Evolutionary conservation across 495 filamentous ascomycete genomes (phyloP).

Genomic region (Daldinia caldariorum): DNA sequence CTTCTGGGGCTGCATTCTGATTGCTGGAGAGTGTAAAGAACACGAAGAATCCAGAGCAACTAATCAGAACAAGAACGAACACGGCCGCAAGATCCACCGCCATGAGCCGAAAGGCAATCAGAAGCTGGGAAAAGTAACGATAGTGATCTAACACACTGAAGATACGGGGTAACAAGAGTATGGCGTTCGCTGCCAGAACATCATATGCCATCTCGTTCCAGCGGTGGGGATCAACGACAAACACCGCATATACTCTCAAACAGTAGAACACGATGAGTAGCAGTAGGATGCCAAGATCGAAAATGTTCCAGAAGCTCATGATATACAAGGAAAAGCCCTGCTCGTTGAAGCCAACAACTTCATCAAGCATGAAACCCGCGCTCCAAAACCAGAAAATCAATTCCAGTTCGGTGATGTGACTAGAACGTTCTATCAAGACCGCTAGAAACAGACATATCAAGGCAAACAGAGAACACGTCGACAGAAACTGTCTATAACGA

Average conservation of each 20-base stretch:
- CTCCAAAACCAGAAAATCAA: constrained; percentile 97
- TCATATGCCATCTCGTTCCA: constrained; percentile 88
- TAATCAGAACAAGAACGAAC: constrained; percentile 81
- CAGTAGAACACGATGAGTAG: constrained; percentile 88
- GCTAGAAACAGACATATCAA: constrained; percentile 85
- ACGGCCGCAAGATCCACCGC: constrained; percentile 86
- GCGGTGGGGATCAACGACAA: constrained; percentile 73
- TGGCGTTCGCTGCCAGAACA: constrained; percentile 85
- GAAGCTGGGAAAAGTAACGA: constrained; percentile 90
- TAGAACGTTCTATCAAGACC: constrained; percentile 74
- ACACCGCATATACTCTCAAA: constrained; percentile 84
- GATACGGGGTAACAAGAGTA: constrained; percentile 87
- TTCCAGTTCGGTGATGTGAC: constrained; percentile 80
- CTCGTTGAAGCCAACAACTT: constrained; percentile 90
- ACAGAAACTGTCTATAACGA: constrained; percentile 87
- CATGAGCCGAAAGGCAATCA: constrained; percentile 94
- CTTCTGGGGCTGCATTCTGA: constrained; percentile 67
- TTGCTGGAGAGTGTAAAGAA: constrained; percentile 84
- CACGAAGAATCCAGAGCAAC: constrained; percentile 92
- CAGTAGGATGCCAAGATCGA: constrained; percentile 88
- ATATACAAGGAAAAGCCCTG: constrained; percentile 94
- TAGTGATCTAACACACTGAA: constrained; percentile 94
- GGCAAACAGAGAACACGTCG: constrained; percentile 82
- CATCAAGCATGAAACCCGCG: constrained; percentile 95
- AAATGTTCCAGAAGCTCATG: constrained; percentile 96